Conservation (phyloP, 495 filamentous ascomycete genomes). For the Saxispiralis lemnorum region DNA sequence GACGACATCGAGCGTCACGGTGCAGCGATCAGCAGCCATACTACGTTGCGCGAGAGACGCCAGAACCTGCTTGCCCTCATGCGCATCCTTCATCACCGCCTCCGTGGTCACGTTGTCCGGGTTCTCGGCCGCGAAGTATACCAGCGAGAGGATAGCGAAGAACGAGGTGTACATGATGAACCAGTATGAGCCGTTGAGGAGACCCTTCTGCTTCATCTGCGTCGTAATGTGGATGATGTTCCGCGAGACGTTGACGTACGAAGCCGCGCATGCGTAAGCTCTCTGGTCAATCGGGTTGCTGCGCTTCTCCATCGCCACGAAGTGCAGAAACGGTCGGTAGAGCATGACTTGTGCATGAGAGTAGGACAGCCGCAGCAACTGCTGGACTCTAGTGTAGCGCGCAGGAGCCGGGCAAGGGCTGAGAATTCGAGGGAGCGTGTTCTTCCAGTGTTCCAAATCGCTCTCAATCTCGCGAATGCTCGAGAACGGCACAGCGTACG, state of each 20-base stretch:
- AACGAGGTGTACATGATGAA: slow-evolving; percentile 93
- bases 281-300: slow-evolving; percentile 59
- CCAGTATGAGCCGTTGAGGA: slow-evolving; percentile 87
- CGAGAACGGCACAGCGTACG: slow-evolving; percentile 74
- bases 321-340: slow-evolving; percentile 89
- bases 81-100: slow-evolving; percentile 66
- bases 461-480: slow-evolving; percentile 79
- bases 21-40: slow-evolving; percentile 73
- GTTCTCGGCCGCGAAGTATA: slow-evolving; percentile 85
- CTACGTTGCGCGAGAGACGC: slow-evolving; percentile 62
- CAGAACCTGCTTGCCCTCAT: slow-evolving; percentile 67
- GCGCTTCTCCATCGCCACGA: slow-evolving; percentile 56
- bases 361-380: slow-evolving; percentile 71
- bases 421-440: slow-evolving; percentile 54
- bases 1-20: slow-evolving; percentile 47
- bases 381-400: slow-evolving; percentile 64
- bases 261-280: slow-evolving; percentile 81
- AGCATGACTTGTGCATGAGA: slow-evolving; percentile 89
- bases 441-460: slow-evolving; percentile 72
- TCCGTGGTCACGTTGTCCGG: slow-evolving; percentile 57
- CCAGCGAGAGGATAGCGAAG: slow-evolving; percentile 74
- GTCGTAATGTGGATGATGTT: slow-evolving; percentile 87
- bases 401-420: slow-evolving; percentile 59
- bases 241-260: slow-evolving; percentile 74
- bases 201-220: slow-evolving; percentile 67